These are phyloP conservation scores for Vitis rotundifolia DNA, from an alignment of 164 flowering plant species.

Conservation along the genomic window DNA sequence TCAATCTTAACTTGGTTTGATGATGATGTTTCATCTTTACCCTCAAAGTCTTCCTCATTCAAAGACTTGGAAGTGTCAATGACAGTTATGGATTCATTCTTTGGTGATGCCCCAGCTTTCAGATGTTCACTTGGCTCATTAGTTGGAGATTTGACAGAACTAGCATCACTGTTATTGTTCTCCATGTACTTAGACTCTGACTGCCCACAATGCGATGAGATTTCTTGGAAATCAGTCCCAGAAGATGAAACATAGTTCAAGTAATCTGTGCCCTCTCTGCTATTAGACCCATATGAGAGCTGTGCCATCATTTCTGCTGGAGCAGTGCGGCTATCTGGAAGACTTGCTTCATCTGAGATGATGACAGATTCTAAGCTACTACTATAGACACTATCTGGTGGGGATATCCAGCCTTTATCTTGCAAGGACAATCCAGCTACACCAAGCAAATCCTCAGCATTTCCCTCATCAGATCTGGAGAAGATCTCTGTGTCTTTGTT, in stretches of 20 bases:
- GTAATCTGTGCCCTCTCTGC: constrained; percentile 22
- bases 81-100: constrained; percentile 12
- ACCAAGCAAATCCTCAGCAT: constrained; percentile 31
- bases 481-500: constrained; percentile 39
- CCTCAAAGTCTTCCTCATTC: constrained; percentile 23
- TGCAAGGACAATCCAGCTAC: constrained; percentile 36
- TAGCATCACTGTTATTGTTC: constrained; percentile 16
- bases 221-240: constrained; percentile 27
- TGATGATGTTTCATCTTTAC: constrained; percentile 34
- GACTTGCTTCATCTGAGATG: constrained; percentile 43
- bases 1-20: constrained; percentile 29
- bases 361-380: constrained; percentile 52
- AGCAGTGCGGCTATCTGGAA: constrained; percentile 34
- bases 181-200: constrained; percentile 31
- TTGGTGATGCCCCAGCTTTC: constrained; percentile 15
- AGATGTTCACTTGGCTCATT: constrained; percentile 27
- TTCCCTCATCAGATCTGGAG: constrained; percentile 28
- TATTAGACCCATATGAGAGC: constrained; percentile 18
- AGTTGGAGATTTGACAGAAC: constrained; percentile 5
- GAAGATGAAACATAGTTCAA: constrained; percentile 20
- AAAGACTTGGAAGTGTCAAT: constrained; percentile 13
- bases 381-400: constrained; percentile 73
- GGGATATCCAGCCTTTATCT: constrained; percentile 89
- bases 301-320: constrained; percentile 29
- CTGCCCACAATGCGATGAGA: constrained; percentile 10